Evolutionary conservation across 1,284 basidiomycete genomes (phyloP), one percentile per base, ranked within the genome.

Genomic region (Exobasidium rhododendri): DNA sequence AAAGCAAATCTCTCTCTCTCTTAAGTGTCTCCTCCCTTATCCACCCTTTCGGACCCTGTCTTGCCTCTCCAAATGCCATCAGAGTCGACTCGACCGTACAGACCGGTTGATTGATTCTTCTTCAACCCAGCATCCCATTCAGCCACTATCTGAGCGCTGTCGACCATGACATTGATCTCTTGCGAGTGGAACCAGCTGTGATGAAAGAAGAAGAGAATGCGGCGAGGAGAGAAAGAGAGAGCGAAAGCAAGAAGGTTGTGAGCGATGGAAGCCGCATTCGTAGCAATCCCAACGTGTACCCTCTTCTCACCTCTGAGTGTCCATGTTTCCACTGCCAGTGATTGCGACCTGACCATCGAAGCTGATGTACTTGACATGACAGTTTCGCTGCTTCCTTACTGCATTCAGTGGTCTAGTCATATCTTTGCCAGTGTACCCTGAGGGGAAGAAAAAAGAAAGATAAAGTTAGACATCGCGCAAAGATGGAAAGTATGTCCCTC

Each of bases 101-200:
- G 74, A 64, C 85, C 83, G 22, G 89, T 89, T 74, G 87, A 88
- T 81, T 90, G 88, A 77, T 89, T 89, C 24, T 84, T 80, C 29
- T 85, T 74, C 20, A 90, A 82, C 1, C 85, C 85, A 51, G 85
- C 83, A 78, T 86, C 83, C 86, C 88, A 88, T 67, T 88, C 87
- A 43, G 77, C 70, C 46, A 87, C 86, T 57, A 89, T 83, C 62
- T 83, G 81, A 31, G 82, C 74, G 24, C 83, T 85, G 77, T 91
- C 89, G 54, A 90, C 83, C 84, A 91, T 86, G 61, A 89, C 82
- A 75, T 91, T 90, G 71, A 87, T 85, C 75, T 91, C 89, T 68
- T 89, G 87, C 45, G 85, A 87, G 79, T 91, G 89, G 83, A 85
- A 90, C 87, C 88, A 89, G 17, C 84, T 40, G 35, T 17, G n/a